Base-by-base conservation (phyloP, 148 eudicot genomes). In the Pouteria glomerata region DNA sequence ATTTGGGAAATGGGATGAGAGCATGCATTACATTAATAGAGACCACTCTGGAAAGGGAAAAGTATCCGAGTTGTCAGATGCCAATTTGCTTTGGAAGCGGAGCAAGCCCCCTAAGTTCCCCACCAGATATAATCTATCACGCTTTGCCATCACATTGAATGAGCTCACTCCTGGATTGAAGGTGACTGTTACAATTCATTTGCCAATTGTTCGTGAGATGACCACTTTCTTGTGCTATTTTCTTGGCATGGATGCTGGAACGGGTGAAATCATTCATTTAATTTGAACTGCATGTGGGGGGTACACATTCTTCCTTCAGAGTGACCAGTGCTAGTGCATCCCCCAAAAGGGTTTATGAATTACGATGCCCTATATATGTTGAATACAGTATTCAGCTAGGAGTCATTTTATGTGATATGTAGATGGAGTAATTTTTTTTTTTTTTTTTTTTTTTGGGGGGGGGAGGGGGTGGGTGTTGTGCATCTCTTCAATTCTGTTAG, bases 1-100 rank as follows among this genome's bases (percentile, higher is more conserved):
- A 47, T 83, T 90, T 76, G 99, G 99, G 58, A 96, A 96, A 79
- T 96, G 99, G 99, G 97, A 96, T 82, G 97, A 92, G 81, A 92
- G 99, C 82, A 84, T 96, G 94, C 85, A 87, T 77, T 96, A 82
- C 75, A 91, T 90, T 72, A 73, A 72, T 76, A 96, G 97, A 53
- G 97, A 90, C 71, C 83, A 75, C 79, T 86, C 83, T 16, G 86
- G 86, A 8, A 95, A 86, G 83, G 93, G 94, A 55, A 92, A 96
- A 83, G 86, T 90, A 61, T 61, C 65, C 8, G 86, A 86, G 0
- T 52, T 71, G 6, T 77, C 92, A 47, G 90, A 88, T 67, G 85
- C 96, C 72, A 88, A 74, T 48, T 81, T 92, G 71, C 89, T 96
- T 59, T 96, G 99, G 99, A 86, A 83, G 77, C 80, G 92, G 70